These are phyloP conservation scores for Hirschioporus abietinus DNA, from an alignment of 768 basidiomycete genomes.

Conservation along the genomic window DNA sequence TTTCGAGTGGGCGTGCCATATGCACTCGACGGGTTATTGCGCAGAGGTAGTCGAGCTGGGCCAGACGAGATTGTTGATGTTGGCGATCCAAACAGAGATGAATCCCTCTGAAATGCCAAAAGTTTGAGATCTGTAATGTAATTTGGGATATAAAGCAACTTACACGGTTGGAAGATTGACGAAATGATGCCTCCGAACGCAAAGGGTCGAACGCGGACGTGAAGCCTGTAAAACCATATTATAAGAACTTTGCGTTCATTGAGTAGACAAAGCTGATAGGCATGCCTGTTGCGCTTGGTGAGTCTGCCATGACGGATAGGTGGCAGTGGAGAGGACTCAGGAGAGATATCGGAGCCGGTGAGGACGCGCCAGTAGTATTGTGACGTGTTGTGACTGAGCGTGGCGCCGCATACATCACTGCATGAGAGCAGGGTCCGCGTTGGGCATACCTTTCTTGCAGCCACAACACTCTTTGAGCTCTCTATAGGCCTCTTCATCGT, in stretches of 20 bases:
- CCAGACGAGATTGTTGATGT: constrained; percentile 1
- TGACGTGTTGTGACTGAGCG: background rate
- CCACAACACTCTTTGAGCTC: background rate
- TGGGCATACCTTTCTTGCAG: background rate
- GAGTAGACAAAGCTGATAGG: background rate
- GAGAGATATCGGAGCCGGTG: background rate
- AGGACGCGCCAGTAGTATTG: background rate
- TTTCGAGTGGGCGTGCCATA: constrained; percentile 20
- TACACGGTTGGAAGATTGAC: background rate
- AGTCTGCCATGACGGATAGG: background rate
- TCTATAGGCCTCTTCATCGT: background rate
- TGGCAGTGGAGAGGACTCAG: background rate
- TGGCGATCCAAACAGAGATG: background rate
- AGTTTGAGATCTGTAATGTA: background rate
- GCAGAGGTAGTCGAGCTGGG: background rate
- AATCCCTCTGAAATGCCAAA: background rate
- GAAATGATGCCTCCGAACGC: background rate
- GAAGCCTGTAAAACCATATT: background rate
- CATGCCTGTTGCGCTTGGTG: background rate
- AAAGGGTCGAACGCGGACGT: background rate
- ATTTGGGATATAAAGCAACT: background rate
- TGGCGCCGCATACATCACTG: constrained; percentile 3
- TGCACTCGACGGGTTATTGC: background rate
- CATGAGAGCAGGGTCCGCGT: constrained; percentile 3
- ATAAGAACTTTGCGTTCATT: background rate